These are phyloP conservation scores for Sporothrix humicola DNA, from an alignment of 2,329 filamentous ascomycete genomes.

Conservation along the genomic window DNA sequence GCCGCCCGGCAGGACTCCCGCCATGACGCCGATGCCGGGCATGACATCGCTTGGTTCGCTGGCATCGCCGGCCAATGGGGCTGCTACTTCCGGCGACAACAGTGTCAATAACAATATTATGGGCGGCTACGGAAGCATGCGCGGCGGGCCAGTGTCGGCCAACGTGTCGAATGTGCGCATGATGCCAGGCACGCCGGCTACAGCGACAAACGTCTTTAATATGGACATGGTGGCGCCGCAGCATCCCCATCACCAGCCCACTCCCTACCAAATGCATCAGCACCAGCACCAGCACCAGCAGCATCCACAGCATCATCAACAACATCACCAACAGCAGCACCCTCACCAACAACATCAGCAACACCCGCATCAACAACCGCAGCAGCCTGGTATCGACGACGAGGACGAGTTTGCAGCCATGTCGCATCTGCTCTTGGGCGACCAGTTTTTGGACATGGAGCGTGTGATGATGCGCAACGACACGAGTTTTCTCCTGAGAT, in stretches of 20 bases:
- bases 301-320: not conserved
- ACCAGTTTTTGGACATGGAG: constrained; percentile 40
- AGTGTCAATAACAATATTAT: not conserved
- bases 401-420: constrained; percentile 42
- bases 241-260: constrained; percentile 17
- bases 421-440: constrained; percentile 41
- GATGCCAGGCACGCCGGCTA: constrained; percentile 14
- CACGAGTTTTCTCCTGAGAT: constrained; percentile 24
- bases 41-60: not conserved
- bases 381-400: constrained; percentile 4
- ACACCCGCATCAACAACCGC: not conserved
- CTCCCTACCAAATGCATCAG: not conserved
- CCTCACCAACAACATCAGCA: not conserved
- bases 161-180: constrained; percentile 21
- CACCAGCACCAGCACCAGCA: constrained; percentile 6
- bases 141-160: constrained; percentile 8
- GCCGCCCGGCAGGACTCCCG: not conserved
- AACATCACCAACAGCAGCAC: not conserved
- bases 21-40: constrained; percentile 12
- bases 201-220: not conserved
- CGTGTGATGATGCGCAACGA: constrained; percentile 38
- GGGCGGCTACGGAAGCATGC: constrained; percentile 14
- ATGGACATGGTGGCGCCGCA: constrained; percentile 18
- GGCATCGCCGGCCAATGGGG: not conserved
- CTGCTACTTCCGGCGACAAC: not conserved